phyloP scores from a whole-genome alignment of 2,329 filamentous ascomycete species.

The Huntiella savannae region DNA sequence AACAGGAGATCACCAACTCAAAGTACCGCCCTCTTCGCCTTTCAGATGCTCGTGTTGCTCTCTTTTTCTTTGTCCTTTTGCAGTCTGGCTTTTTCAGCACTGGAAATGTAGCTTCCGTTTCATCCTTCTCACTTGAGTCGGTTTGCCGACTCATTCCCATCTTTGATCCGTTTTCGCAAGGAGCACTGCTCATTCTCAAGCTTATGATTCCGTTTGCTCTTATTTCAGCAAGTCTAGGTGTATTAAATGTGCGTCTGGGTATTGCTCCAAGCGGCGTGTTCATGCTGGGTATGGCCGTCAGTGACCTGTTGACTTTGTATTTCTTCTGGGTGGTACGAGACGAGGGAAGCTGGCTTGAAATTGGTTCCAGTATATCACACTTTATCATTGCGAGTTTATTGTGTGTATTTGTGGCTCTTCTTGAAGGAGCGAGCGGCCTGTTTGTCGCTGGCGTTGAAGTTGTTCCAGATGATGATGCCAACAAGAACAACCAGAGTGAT shows the following conservation, averaged over 20 bases:
- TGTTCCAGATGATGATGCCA: slow-evolving; percentile 14
- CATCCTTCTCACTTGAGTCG: slow-evolving; percentile 81
- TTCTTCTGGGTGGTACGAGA: slow-evolving; percentile 98
- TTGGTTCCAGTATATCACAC: slow-evolving; percentile 89
- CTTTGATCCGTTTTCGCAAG: slow-evolving; percentile 86
- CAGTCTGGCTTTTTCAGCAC: slow-evolving; percentile 96
- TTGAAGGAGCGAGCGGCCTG: slow-evolving; percentile 70
- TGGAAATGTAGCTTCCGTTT: slow-evolving; percentile 85
- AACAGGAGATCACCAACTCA: slow-evolving; percentile 13
- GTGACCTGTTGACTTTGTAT: slow-evolving; percentile 77
- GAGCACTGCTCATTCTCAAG: slow-evolving; percentile 70
- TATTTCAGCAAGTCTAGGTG: slow-evolving; percentile 82
- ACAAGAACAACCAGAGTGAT: slow-evolving; percentile 14
- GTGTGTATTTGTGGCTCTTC: slow-evolving; percentile 72
- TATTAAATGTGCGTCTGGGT: slow-evolving; percentile 67
- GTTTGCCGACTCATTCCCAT: slow-evolving; percentile 74
- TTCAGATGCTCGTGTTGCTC: slow-evolving; percentile 67
- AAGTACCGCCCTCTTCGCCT: slow-evolving; percentile 50
- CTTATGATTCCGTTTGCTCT: slow-evolving; percentile 83
- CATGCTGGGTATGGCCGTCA: slow-evolving; percentile 83
- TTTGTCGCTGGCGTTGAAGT: slow-evolving; percentile 70
- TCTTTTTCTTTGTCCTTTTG: slow-evolving; percentile 89
- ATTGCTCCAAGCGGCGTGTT: slow-evolving; percentile 80
- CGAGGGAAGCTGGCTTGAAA: slow-evolving; percentile 93
- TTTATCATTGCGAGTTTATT: slow-evolving; percentile 82